Base-by-base conservation (phyloP, 78 protist species). In the Polysphondylium violaceum region DNA sequence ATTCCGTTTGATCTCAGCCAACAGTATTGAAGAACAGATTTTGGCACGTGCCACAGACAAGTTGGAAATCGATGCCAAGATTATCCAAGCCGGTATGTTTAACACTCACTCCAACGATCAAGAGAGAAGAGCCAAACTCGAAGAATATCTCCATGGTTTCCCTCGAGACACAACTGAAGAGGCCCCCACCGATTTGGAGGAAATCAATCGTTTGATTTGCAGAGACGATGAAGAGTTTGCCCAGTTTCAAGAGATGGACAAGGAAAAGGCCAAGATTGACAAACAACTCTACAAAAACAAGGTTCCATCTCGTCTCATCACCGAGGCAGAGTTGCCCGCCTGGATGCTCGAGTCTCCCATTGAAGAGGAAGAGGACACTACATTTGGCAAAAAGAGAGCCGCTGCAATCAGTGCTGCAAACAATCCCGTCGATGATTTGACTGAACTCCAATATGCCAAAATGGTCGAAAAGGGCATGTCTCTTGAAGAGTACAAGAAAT, bases 51-150 rank as follows among this genome's bases (percentile, higher is more conserved):
- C 99, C 17, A 77, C 74, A 29, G 58, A 74, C 43, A 98, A 98
- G 89, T 59, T 96, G 67, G 89, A 94, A 33, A n/a, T 96, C 21
- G 98, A 97, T 65, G 94, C 96, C 38, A 94, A 94, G 83, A 94
- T 96, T 38, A 96, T 96, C 53, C 96, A 93, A 35, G 98, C 98
- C 17, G 98, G 98, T 71, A 76, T 77, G 92, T 96, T 96, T 55
- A 93, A 96, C 68, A 67, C 88, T 31, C 85, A 74, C 33, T 67
- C 95, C 23, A 88, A 87, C 40, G 94, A 72, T 33, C 68, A 56
- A 25, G 95, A 91, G 41, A 56, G 96, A 6, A 53, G 73, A 44
- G 56, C 60, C 29, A 65, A 92, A 44, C 74, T 96, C 29, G 93
- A 88, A 81, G 69, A 77, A 44, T 78, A 91, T 47, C 67, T 95